A percentile compares a stretch with the other conserved stretches of the same genome.
Evolutionary conservation across 2,329 filamentous ascomycete species (phyloP).

Genomic region (Penicillium sp.): DNA sequence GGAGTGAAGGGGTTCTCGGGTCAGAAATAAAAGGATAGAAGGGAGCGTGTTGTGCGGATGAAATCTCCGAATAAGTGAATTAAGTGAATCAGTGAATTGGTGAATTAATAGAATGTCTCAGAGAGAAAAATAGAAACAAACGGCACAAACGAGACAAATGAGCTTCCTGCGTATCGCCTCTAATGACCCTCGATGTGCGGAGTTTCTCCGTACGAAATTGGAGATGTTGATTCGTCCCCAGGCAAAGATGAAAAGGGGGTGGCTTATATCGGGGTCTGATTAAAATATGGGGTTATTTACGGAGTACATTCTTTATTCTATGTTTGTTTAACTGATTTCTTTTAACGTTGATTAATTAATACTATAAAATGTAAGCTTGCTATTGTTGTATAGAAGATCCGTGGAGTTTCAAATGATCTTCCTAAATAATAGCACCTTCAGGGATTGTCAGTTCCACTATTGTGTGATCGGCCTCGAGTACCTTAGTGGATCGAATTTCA

Average conservation of each 20-base stretch:
- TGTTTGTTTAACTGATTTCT: not conserved
- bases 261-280: not conserved
- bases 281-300: slow-evolving; percentile 6
- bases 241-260: slow-evolving; percentile 10
- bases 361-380: not conserved
- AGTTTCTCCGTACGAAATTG: not conserved
- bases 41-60: not conserved
- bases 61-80: not conserved
- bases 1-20: not conserved
- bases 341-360: not conserved
- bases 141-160: not conserved
- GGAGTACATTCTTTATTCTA: not conserved
- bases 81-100: too few relatives aligned
- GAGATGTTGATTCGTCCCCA: not conserved
- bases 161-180: not conserved
- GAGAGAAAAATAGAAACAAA: not conserved
- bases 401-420: not conserved
- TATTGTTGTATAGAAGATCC: not conserved
- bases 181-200: not conserved
- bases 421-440: not conserved
- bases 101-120: not conserved
- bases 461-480: not conserved
- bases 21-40: not conserved
- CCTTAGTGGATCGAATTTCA: not conserved
- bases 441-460: not conserved